Evolutionary conservation across 106 monocot genomes (phyloP).

Genomic region (Triglochin maritima): DNA sequence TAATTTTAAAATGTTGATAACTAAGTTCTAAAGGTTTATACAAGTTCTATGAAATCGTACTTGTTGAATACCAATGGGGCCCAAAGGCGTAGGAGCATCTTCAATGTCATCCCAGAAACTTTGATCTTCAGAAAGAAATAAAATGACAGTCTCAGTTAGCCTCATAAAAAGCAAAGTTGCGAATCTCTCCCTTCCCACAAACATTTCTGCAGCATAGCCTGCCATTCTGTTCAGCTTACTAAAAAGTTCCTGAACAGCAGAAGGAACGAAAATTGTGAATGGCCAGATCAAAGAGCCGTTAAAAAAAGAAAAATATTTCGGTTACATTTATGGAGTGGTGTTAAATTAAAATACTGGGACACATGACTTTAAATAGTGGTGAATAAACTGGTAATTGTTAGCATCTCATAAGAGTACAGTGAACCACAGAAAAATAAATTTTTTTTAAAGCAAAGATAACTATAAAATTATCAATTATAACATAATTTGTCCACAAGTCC

Average conservation of each 20-base stretch:
- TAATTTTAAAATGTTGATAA: background rate
- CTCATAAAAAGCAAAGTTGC: slow-evolving; percentile 83
- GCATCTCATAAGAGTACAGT: too few relatives aligned
- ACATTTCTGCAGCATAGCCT: slow-evolving; percentile 72
- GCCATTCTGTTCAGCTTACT: slow-evolving; percentile 77
- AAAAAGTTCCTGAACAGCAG: slow-evolving; percentile 57
- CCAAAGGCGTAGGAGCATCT: slow-evolving; percentile 63
- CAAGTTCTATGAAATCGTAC: slow-evolving; percentile 16
- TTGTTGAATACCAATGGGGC: slow-evolving; percentile 79
- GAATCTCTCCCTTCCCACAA: slow-evolving; percentile 89
- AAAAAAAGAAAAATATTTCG: too few relatives aligned
- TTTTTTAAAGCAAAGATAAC: too few relatives aligned
- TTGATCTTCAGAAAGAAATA: slow-evolving; percentile 82
- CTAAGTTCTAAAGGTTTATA: background rate
- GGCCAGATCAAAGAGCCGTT: too few relatives aligned
- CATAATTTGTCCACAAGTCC: too few relatives aligned
- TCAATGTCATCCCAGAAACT: slow-evolving; percentile 95
- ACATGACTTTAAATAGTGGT: too few relatives aligned
- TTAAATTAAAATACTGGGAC: too few relatives aligned
- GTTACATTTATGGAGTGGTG: too few relatives aligned
- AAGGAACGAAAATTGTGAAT: background rate
- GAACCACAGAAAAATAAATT: too few relatives aligned
- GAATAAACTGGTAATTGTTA: too few relatives aligned
- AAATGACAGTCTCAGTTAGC: slow-evolving; percentile 75
- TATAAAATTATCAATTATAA: too few relatives aligned